Conservation (phyloP, 2,329 filamentous ascomycete genomes). For the Aspergillus ibericus region DNA sequence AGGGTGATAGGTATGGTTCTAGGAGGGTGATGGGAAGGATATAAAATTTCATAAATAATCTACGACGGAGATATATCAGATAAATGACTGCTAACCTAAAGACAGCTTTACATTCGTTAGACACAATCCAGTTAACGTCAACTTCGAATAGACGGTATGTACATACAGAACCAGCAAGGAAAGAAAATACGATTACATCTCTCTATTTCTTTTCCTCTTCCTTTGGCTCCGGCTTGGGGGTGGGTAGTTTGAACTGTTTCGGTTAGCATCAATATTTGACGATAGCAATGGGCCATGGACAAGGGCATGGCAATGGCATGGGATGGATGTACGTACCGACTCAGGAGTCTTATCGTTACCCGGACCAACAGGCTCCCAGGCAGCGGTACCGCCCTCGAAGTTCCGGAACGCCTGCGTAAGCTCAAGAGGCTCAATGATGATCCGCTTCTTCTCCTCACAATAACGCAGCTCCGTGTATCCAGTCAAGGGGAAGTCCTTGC, state of each 20-base stretch:
- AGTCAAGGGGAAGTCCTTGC: conserved; percentile 97
- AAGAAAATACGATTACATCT: conserved; percentile 38
- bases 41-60: neutral
- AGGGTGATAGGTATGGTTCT: neutral
- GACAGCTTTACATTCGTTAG: neutral
- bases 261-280: conserved; percentile 1
- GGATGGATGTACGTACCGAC: conserved; percentile 54
- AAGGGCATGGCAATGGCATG: conserved; percentile 14
- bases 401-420: conserved; percentile 98
- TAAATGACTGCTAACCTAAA: neutral
- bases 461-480: conserved; percentile 98
- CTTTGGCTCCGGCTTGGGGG: conserved; percentile 90
- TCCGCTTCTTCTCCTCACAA: conserved; percentile 99
- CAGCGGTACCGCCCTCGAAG: conserved; percentile 83
- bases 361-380: conserved; percentile 68
- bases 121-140: neutral
- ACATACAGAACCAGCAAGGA: conserved; percentile 37
- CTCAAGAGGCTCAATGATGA: conserved; percentile 96
- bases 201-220: conserved; percentile 87
- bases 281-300: neutral
- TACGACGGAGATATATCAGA: neutral
- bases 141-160: conserved; percentile 36
- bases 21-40: neutral
- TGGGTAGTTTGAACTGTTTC: conserved; percentile 82
- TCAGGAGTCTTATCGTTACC: conserved; percentile 80